These are phyloP conservation scores for Ophiocordyceps robertsii DNA, from an alignment of 2,329 filamentous ascomycete genomes.

Conservation along the genomic window DNA sequence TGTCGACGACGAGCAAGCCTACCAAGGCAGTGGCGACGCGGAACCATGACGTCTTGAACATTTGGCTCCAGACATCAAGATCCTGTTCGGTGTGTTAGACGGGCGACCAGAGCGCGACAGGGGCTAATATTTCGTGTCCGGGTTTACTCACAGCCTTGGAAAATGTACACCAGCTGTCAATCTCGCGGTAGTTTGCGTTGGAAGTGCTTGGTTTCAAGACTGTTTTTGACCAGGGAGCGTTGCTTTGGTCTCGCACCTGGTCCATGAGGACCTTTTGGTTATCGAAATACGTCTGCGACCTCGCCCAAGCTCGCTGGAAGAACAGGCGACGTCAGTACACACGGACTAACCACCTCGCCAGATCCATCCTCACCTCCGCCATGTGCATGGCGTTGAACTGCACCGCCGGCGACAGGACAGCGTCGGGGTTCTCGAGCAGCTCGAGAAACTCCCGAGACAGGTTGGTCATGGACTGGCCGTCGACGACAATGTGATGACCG, in stretches of 20 bases:
- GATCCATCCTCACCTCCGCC: constrained; percentile 1
- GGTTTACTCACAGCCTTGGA: constrained; percentile 1
- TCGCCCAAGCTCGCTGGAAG: constrained; percentile 1
- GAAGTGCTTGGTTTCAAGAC: background rate
- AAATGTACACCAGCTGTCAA: constrained; percentile 3
- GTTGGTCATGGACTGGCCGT: constrained; percentile 5
- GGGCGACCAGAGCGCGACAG: too few relatives aligned
- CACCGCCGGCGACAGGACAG: background rate
- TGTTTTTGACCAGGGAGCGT: background rate
- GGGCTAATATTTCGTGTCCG: background rate
- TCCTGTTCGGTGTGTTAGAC: background rate
- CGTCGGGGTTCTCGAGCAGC: background rate
- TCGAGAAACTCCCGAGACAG: constrained; percentile 4
- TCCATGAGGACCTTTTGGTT: constrained; percentile 1
- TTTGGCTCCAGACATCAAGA: constrained; percentile 3
- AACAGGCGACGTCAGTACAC: background rate
- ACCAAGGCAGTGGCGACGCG: constrained; percentile 4
- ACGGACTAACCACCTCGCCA: background rate
- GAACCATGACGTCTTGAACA: constrained; percentile 5
- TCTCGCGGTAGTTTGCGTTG: background rate
- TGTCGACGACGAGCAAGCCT: constrained; percentile 3
- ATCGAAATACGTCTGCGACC: constrained; percentile 1
- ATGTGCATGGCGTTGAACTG: constrained; percentile 3
- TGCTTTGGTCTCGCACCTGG: constrained; percentile 1
- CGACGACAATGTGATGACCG: constrained; percentile 6